Conservation (phyloP, 768 basidiomycete species). For the Mycena latifolia region DNA sequence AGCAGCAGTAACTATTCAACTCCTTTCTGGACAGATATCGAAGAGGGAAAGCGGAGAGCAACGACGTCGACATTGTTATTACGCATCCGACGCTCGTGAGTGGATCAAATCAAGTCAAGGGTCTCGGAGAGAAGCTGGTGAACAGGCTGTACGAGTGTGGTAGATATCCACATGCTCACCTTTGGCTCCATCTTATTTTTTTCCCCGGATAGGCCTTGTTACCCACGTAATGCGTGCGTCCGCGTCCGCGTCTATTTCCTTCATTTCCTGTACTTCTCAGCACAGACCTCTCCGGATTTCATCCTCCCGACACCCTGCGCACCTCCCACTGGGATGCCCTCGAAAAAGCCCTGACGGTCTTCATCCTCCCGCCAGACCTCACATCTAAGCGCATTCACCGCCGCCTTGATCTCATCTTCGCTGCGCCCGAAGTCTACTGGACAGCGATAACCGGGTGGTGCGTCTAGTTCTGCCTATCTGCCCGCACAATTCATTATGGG, state of each 20-base stretch:
- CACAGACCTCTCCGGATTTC: constrained; percentile 73
- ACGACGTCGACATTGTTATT: constrained; percentile 93
- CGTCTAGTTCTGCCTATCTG: constrained; percentile 26
- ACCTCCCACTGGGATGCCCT: constrained; percentile 82
- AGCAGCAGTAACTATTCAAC: background rate
- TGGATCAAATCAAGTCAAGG: constrained; percentile 64
- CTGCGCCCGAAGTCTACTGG: constrained; percentile 84
- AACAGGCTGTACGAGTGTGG: constrained; percentile 68
- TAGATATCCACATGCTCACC: constrained; percentile 43
- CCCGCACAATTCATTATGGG: background rate
- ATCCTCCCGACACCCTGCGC: constrained; percentile 63
- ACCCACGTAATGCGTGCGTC: constrained; percentile 88
- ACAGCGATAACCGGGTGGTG: constrained; percentile 92
- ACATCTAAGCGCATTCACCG: constrained; percentile 61
- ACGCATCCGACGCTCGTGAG: constrained; percentile 64
- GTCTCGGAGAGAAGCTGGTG: constrained; percentile 72
- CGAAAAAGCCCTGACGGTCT: constrained; percentile 88
- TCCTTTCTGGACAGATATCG: constrained; percentile 70
- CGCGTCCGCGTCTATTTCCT: background rate
- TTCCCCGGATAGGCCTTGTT: constrained; percentile 64
- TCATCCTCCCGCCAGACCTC: constrained; percentile 65
- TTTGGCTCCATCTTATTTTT: background rate
- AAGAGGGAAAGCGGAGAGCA: constrained; percentile 83
- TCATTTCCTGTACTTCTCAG: background rate
- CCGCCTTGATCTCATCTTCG: constrained; percentile 88